These are phyloP conservation scores for Ophiostoma pallidulum DNA, from an alignment of 2,329 filamentous ascomycete genomes.

Conservation along the genomic window DNA sequence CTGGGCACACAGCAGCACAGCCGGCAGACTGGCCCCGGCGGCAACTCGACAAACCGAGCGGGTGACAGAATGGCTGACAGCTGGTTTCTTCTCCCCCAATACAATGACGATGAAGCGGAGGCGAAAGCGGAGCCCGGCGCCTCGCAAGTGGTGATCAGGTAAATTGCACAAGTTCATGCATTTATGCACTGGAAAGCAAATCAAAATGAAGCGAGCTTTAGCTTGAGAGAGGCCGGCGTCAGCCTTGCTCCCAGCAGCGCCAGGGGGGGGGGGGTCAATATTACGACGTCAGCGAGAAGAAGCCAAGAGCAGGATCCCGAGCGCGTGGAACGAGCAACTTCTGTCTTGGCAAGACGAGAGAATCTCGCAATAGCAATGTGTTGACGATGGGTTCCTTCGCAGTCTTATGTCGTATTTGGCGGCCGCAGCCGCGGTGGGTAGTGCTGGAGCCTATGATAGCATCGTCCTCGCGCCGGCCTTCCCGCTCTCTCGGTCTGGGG, in stretches of 20 bases:
- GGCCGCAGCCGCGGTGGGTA: too few relatives aligned
- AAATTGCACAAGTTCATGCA: constrained; percentile 17
- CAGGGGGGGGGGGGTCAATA: too few relatives aligned
- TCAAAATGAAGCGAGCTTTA: constrained; percentile 3
- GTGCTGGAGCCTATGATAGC: too few relatives aligned
- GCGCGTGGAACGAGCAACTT: too few relatives aligned
- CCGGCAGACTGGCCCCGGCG: not conserved
- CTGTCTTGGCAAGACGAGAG: too few relatives aligned
- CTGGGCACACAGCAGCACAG: constrained; percentile 4
- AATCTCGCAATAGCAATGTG: too few relatives aligned
- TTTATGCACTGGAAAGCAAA: constrained; percentile 15
- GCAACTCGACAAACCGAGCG: constrained; percentile 4
- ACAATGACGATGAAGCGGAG: not conserved
- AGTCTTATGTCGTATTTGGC: too few relatives aligned
- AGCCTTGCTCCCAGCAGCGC: constrained; percentile 11
- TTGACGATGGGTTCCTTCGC: too few relatives aligned
- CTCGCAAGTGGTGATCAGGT: constrained; percentile 12
- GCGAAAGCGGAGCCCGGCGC: constrained; percentile 2
- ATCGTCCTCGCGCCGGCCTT: too few relatives aligned
- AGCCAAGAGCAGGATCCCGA: not conserved
- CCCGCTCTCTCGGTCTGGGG: too few relatives aligned
- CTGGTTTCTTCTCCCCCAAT: too few relatives aligned
- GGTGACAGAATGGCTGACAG: too few relatives aligned
- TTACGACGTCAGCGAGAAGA: not conserved
- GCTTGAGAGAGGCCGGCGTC: constrained; percentile 1